phyloP scores from a whole-genome alignment of 1,284 basidiomycete species.

The Papiliotrema flavescens region DNA sequence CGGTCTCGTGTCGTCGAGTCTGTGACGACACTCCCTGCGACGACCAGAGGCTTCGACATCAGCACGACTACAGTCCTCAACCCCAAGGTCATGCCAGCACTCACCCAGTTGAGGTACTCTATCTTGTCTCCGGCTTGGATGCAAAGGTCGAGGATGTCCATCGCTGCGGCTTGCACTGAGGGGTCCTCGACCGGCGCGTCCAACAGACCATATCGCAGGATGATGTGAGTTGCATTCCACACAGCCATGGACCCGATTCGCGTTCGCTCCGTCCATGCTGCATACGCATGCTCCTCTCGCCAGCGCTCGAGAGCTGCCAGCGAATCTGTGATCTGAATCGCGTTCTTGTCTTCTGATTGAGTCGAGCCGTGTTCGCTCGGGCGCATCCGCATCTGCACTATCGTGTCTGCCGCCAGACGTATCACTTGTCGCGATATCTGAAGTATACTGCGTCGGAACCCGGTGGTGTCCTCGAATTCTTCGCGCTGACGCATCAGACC shows the following conservation, averaged over 20 bases:
- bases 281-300: slow-evolving; percentile 1
- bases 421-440: slow-evolving; percentile 3
- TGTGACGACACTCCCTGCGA: slow-evolving; percentile 28
- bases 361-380: not conserved
- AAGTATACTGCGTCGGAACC: too few species aligned
- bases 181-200: slow-evolving; percentile 18
- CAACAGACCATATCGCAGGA: slow-evolving; percentile 30
- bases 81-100: slow-evolving; percentile 1
- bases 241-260: slow-evolving; percentile 31
- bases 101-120: slow-evolving; percentile 44
- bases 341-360: not conserved
- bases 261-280: slow-evolving; percentile 20
- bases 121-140: slow-evolving; percentile 38
- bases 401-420: not conserved
- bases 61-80: not conserved
- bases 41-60: slow-evolving; percentile 20
- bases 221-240: slow-evolving; percentile 35
- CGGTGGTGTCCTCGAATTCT: too few species aligned
- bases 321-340: not conserved
- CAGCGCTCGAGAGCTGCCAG: slow-evolving; percentile 4
- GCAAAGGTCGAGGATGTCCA: slow-evolving; percentile 31
- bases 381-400: not conserved
- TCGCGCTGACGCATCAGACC: too few species aligned
- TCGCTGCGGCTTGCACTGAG: slow-evolving; percentile 27
- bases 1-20: slow-evolving; percentile 19